phyloP scores from a whole-genome alignment of 768 basidiomycete species.

The Leucosporidium yakuticum region DNA sequence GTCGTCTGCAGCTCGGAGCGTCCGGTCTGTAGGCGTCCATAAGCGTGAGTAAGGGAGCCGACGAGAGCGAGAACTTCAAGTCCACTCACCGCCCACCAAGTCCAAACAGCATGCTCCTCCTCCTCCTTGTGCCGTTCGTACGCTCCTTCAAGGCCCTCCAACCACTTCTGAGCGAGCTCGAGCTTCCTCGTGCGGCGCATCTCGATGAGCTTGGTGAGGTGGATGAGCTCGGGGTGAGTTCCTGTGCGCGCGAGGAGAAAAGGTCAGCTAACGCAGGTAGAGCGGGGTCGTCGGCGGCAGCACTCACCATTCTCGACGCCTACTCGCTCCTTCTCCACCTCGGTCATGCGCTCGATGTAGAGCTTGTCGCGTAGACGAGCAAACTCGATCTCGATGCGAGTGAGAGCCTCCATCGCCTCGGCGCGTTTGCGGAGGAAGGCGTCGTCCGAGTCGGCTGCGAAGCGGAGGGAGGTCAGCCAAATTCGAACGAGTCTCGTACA shows the following conservation, averaged over 20 bases:
- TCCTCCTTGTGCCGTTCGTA: conserved; percentile 58
- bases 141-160: conserved; percentile 61
- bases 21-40: conserved; percentile 51
- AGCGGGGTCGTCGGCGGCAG: background rate
- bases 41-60: background rate
- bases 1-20: conserved; percentile 74
- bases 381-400: conserved; percentile 87
- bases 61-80: conserved; percentile 17
- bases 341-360: conserved; percentile 92
- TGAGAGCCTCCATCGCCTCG: conserved; percentile 80
- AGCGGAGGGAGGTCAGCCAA: conserved; percentile 9
- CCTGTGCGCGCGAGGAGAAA: conserved; percentile 48
- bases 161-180: conserved; percentile 69
- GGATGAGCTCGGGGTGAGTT: conserved; percentile 76
- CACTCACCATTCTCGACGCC: conserved; percentile 66
- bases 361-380: conserved; percentile 76
- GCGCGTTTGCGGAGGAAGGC: conserved; percentile 53
- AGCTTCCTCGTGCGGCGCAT: conserved; percentile 73
- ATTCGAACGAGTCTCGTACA: background rate
- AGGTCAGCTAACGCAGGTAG: background rate
- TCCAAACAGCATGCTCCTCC: conserved; percentile 75
- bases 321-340: conserved; percentile 77
- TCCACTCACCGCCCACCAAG: conserved; percentile 74
- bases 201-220: conserved; percentile 71
- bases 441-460: conserved; percentile 49